Percentiles rank a stretch among this genome's conserved stretches.
These are phyloP conservation scores for Xylaria sp. DNA, from an alignment of 2,329 filamentous ascomycete species.

Conservation along the genomic window DNA sequence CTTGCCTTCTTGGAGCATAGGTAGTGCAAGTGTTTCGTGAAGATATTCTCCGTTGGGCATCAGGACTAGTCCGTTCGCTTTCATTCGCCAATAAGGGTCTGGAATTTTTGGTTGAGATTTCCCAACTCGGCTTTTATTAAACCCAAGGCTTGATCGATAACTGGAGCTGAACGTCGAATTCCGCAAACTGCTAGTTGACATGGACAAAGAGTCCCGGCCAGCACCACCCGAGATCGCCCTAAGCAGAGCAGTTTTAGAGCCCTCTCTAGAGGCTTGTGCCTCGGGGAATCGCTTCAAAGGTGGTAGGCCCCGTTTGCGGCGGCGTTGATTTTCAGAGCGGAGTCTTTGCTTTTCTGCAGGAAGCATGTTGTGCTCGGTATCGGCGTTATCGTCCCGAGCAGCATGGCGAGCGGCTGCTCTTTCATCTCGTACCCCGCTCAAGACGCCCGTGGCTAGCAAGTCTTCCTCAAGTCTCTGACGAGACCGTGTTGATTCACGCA, in stretches of 20 bases:
- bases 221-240: constrained; percentile 43
- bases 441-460: constrained; percentile 47
- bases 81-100: constrained; percentile 54
- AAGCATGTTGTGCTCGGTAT: constrained; percentile 28
- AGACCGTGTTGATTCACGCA: constrained; percentile 40
- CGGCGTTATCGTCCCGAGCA: constrained; percentile 37
- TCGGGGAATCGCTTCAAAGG: constrained; percentile 45
- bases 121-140: constrained; percentile 49
- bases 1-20: constrained; percentile 57
- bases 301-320: constrained; percentile 45
- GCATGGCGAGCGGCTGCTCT: constrained; percentile 44
- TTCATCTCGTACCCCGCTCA: constrained; percentile 46
- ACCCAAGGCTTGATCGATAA: constrained; percentile 50
- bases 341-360: constrained; percentile 43
- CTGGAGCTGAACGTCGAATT: constrained; percentile 51
- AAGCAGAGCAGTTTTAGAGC: constrained; percentile 49
- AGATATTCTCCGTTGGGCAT: constrained; percentile 65
- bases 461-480: constrained; percentile 46
- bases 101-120: constrained; percentile 47
- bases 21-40: constrained; percentile 62
- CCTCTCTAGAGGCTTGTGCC: constrained; percentile 43
- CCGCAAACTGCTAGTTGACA: constrained; percentile 48
- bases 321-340: constrained; percentile 47
- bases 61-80: constrained; percentile 57
- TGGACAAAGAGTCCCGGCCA: constrained; percentile 46